Evolutionary conservation across 2,329 filamentous ascomycete genomes (phyloP), one percentile per base, ranked within the genome.

Genomic region (Fusarium mangiferae): DNA sequence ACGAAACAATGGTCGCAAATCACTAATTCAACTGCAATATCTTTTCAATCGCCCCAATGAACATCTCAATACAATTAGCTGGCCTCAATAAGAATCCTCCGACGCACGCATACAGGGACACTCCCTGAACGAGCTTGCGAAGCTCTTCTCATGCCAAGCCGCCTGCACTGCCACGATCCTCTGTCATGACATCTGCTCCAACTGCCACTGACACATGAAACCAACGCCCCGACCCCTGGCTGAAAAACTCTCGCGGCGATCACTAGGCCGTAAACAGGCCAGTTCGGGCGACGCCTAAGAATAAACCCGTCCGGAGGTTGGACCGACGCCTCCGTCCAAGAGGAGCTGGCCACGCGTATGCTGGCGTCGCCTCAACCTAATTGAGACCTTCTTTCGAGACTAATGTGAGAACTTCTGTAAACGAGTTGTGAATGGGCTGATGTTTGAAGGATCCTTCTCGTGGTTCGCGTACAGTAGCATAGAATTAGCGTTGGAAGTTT

Each of bases 261-360:
- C 70, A 30, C 73, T 77, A 75, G 38, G 48, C 75, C 51, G 46
- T 54, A 76, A 69, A 35, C 35, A 57, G 74, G 44, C 28, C 45
- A 28, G 26, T 73, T 70, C 22, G 62, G 52, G 74, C 74, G 74
- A 74, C 18, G 22, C 20, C 52, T n/a, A 77, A 72, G 62, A 70
- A 68, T 67, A 74, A 66, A 30, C 36, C 36, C 28, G 39, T 28
- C 49, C 24, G 49, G 36, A 61, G 60, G 57, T 49, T 73, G 57
- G 68, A 66, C 68, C 64, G 64, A 69, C 68, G 49, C 30, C 44
- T 44, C 52, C 36, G 20, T 61, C 55, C 60, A n/a, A 62, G 46
- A 49, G 60, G 39, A 56, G 35, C 41, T 49, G 62, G 70, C 72
- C 74, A 75, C 73, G 73, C 73, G 73, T 75, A 74, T 75, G 73